Base-by-base conservation (phyloP, 176 grass and related monocot genomes). In the Hsuehochloa calcarea region DNA sequence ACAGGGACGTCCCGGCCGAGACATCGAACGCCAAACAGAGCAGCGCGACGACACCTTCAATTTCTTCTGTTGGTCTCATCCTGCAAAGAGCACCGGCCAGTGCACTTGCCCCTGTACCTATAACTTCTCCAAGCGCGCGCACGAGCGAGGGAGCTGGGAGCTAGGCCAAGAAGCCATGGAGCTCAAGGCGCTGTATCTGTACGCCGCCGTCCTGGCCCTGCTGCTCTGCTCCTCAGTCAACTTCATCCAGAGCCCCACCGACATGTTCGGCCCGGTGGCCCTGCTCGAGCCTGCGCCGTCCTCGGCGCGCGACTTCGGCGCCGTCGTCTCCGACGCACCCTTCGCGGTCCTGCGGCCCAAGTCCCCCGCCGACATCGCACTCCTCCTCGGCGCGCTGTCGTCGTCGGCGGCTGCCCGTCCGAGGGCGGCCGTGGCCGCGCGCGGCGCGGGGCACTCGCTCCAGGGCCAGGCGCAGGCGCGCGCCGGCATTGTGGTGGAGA, bases 401-500 rank as follows among this genome's bases (percentile, higher is more conserved):
- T 72, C 85, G n/a, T 12, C 55, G 10, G 58, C 78, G n/a, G 20
- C 55, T 10, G 34, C 69, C 8, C 62, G 63, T 19, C 68, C 84
- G 59, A 47, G 77, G 6, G 72, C 83, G 17, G 41, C 88, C 19
- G 92, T 97, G 54, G 89, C 95, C 5, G 92, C 92, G 56, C 78
- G 88, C 14, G 95, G 95, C 46, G 90, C 75, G 25, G 95, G 86
- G 0, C 95, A 97, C 89, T 97, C 95, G 51, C 89, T 97, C 77
- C 86, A 91, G 83, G 95, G 92, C 39, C 92, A 97, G 78, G 88
- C 95, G 1, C 92, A 94, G 80, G 90, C 90, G 65, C 88, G 77
- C 70, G 84, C 70, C 56, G 92, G 95, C 83, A 94, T 97, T 94
- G 92, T 97, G 50, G 81, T 94, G 80, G 92, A 97, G 60, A 97